Conservation (phyloP, 805 yeast genomes). For the Phaffomyces thermotolerans region DNA sequence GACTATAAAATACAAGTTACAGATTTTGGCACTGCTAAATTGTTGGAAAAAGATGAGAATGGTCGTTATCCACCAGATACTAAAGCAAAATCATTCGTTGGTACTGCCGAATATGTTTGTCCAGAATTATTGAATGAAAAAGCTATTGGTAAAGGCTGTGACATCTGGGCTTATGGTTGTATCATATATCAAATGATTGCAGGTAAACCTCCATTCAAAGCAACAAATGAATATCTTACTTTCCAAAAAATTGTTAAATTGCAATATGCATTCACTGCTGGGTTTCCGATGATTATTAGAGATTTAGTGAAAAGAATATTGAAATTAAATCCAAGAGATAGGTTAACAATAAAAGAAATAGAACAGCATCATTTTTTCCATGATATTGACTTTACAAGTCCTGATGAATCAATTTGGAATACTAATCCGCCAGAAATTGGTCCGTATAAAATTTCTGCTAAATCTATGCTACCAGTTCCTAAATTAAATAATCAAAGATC, state of each 20-base stretch:
- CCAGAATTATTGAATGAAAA: slow-evolving; percentile 74
- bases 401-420: slow-evolving; percentile 47
- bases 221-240: slow-evolving; percentile 72
- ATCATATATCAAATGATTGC: slow-evolving; percentile 93
- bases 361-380: slow-evolving; percentile 59
- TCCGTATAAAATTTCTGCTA: slow-evolving; percentile 69
- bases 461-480: slow-evolving; percentile 73
- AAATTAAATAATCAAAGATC: slow-evolving; percentile 29
- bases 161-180: slow-evolving; percentile 99
- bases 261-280: slow-evolving; percentile 80
- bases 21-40: slow-evolving; percentile 80
- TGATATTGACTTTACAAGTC: slow-evolving; percentile 46
- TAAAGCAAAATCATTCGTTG: slow-evolving; percentile 74
- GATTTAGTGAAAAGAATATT: slow-evolving; percentile 68
- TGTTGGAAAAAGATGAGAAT: slow-evolving; percentile 46
- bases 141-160: slow-evolving; percentile 85
- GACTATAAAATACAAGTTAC: slow-evolving; percentile 61
- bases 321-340: slow-evolving; percentile 53
- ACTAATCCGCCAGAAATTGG: slow-evolving; percentile 54
- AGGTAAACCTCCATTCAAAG: slow-evolving; percentile 84
- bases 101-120: slow-evolving; percentile 93
- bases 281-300: slow-evolving; percentile 66
- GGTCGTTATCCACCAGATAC: slow-evolving; percentile 58
- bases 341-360: slow-evolving; percentile 50
- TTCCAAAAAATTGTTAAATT: slow-evolving; percentile 76